Conservation (phyloP, 345 rosid genomes). For the Bruguiera gymnorhiza region DNA sequence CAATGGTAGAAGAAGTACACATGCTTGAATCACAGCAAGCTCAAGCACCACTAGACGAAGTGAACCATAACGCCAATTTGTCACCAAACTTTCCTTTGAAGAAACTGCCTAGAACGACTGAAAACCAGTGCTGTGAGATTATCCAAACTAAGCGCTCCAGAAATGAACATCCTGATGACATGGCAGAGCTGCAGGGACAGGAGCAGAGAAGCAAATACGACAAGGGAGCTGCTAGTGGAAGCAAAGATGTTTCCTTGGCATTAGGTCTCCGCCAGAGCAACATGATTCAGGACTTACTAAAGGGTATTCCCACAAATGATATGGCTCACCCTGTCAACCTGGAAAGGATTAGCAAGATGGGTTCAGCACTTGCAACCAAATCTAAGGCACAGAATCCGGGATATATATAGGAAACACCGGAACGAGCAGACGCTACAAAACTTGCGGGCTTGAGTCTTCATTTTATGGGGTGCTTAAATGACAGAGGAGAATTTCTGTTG, state of each 20-base stretch:
- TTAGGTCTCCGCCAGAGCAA: conserved; percentile 26
- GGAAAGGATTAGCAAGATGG: conserved; percentile 12
- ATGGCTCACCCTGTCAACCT: conserved; percentile 3
- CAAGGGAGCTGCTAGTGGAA: conserved; percentile 4
- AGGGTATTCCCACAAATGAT: conserved; percentile 10
- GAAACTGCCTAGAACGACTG: background rate
- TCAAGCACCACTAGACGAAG: conserved; percentile 1
- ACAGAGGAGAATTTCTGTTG: too few species aligned
- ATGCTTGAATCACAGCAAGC: conserved; percentile 24
- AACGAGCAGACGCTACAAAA: too few species aligned
- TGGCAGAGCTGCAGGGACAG: conserved; percentile 2
- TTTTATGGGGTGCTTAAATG: background rate
- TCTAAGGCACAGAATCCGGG: conserved; percentile 1
- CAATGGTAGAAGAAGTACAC: conserved; percentile 37
- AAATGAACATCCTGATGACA: conserved; percentile 1
- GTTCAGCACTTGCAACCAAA: background rate
- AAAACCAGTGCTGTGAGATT: conserved; percentile 2
- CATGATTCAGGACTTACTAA: conserved; percentile 11
- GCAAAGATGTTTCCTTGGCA: conserved; percentile 19
- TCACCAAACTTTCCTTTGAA: conserved; percentile 2
- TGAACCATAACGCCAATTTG: conserved; percentile 2
- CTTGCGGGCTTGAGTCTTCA: background rate
- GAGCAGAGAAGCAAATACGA: conserved; percentile 1
- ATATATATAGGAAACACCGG: background rate
- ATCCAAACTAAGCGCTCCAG: conserved; percentile 20